phyloP scores from a whole-genome alignment of 2,329 filamentous ascomycete genomes.

The Hymenotorrendiella dingleyae region DNA sequence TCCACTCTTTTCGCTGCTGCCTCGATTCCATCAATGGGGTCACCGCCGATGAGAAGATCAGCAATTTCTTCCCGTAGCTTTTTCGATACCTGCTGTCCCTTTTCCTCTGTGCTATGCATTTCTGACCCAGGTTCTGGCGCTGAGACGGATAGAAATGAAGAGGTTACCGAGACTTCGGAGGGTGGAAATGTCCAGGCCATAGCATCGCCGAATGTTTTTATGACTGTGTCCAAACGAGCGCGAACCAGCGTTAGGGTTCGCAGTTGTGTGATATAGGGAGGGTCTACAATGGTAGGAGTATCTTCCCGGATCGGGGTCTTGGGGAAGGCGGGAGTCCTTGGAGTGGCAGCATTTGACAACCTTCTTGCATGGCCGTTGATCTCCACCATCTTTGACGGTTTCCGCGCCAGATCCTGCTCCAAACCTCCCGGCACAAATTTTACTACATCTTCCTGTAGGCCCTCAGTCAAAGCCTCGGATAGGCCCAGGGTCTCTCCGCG shows the following conservation, averaged over 20 bases:
- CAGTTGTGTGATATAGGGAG: constrained; percentile 68
- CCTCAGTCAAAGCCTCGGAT: constrained; percentile 70
- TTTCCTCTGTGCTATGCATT: constrained; percentile 71
- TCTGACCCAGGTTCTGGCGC: constrained; percentile 67
- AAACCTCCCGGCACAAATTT: constrained; percentile 58
- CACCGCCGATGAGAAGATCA: constrained; percentile 54
- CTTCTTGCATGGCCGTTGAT: constrained; percentile 19
- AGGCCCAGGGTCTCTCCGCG: constrained; percentile 83
- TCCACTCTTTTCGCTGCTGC: constrained; percentile 70
- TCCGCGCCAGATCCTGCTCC: constrained; percentile 22
- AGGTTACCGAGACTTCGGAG: constrained; percentile 75
- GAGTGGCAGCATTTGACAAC: constrained; percentile 22
- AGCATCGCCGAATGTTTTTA: constrained; percentile 86
- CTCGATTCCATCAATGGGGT: constrained; percentile 62
- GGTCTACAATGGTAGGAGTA: constrained; percentile 38
- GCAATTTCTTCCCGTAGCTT: constrained; percentile 66
- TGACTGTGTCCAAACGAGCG: constrained; percentile 77
- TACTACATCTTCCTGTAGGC: constrained; percentile 63
- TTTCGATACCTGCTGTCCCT: constrained; percentile 74
- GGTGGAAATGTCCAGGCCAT: constrained; percentile 94
- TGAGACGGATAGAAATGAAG: constrained; percentile 84
- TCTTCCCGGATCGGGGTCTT: constrained; percentile 25
- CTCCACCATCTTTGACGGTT: constrained; percentile 21
- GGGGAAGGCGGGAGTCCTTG: too few relatives aligned
- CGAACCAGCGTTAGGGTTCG: constrained; percentile 79